A percentile compares a stretch with the other conserved stretches of the same genome.
Evolutionary conservation across 495 filamentous ascomycete genomes (phyloP).

Genomic region (Cercophora newfieldiana): DNA sequence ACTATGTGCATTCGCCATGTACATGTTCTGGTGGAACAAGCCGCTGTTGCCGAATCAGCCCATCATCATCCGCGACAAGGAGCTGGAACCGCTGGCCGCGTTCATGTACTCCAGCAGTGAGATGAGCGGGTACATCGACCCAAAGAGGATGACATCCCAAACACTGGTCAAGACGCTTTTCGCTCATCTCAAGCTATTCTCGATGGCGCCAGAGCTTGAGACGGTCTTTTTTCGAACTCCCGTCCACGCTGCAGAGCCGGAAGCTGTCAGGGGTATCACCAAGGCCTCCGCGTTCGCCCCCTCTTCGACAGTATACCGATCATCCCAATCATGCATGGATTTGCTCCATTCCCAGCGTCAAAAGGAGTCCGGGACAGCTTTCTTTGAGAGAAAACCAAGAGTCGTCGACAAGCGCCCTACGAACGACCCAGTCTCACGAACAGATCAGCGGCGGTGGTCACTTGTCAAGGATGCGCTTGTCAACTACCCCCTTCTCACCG

Average conservation of each 20-base stretch:
- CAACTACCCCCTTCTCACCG: background rate
- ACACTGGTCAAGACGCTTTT: constrained; percentile 3
- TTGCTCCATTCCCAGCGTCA: background rate
- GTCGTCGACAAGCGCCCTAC: constrained; percentile 7
- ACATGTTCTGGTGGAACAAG: constrained; percentile 7
- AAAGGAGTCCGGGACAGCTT: constrained; percentile 5
- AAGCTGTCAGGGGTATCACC: too few species aligned
- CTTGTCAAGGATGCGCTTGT: constrained; percentile 3
- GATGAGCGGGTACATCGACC: constrained; percentile 1
- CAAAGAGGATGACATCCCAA: background rate
- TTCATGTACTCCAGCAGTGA: constrained; percentile 4
- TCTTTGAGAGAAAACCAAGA: constrained; percentile 5
- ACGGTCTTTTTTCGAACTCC: constrained; percentile 1
- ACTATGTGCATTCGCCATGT: background rate
- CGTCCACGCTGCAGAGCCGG: too few species aligned
- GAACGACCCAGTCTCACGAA: background rate
- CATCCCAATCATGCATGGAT: background rate
- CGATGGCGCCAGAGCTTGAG: constrained; percentile 5
- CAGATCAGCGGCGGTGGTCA: background rate
- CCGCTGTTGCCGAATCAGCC: constrained; percentile 1
- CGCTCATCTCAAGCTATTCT: background rate
- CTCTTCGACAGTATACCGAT: background rate
- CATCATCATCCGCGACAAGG: constrained; percentile 3
- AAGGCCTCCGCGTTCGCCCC: background rate
- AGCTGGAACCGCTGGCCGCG: background rate